A percentile compares a stretch with the other conserved stretches of the same genome.
phyloP scores from a whole-genome alignment of 2,329 filamentous ascomycete genomes.

The Westerdykella aurantiaca region DNA sequence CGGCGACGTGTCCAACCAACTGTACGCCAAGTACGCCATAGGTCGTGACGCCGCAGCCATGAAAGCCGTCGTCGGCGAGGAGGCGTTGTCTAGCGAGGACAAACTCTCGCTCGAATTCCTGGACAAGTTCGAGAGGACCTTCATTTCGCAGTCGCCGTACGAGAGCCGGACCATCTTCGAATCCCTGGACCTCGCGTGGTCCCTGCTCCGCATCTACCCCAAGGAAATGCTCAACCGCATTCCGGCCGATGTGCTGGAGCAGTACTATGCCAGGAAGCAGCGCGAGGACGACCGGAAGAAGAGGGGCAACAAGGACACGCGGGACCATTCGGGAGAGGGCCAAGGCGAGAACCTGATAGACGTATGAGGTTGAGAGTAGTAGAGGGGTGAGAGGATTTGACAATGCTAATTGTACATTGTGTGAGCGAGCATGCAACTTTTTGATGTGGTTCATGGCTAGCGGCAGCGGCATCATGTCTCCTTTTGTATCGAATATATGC shows the following conservation, averaged over 20 bases:
- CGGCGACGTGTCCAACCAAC: conserved; percentile 96
- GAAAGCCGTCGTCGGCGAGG: conserved; percentile 99
- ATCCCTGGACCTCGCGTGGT: conserved; percentile 94
- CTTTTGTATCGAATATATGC: conserved; percentile 19
- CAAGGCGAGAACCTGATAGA: conserved; percentile 38
- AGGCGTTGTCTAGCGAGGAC: conserved; percentile 90
- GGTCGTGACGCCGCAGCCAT: conserved; percentile 96
- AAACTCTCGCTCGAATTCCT: conserved; percentile 97
- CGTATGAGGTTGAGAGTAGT: conserved; percentile 18
- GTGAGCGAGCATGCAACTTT: too few species aligned
- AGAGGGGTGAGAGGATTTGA: neutral
- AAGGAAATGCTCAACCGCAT: conserved; percentile 93
- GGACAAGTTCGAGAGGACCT: conserved; percentile 95
- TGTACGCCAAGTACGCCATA: conserved; percentile 99
- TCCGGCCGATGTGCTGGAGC: conserved; percentile 49
- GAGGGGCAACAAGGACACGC: conserved; percentile 41
- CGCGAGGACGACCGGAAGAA: conserved; percentile 28
- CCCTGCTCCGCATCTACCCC: conserved; percentile 90
- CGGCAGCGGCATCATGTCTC: too few species aligned
- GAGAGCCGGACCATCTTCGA: conserved; percentile 89
- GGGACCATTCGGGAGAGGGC: conserved; percentile 37
- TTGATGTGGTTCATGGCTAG: too few species aligned
- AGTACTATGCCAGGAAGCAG: conserved; percentile 46
- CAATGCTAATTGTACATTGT: conserved; percentile 8
- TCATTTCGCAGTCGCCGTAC: conserved; percentile 88